Conservation (phyloP, 1,139 yeast species). For the Blastobotrys niveus region DNA sequence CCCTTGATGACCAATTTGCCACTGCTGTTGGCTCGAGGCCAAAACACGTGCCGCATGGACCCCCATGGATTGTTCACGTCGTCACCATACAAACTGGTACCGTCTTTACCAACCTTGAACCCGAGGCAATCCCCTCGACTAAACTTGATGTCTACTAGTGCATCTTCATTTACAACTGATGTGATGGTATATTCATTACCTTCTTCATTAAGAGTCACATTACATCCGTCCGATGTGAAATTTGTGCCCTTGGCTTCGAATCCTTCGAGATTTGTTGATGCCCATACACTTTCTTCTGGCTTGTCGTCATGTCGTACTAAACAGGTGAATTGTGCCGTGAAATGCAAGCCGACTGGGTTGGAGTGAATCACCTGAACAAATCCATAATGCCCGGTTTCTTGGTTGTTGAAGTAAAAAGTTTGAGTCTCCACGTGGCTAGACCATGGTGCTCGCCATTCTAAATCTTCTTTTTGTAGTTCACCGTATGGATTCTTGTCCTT, state of each 20-base stretch:
- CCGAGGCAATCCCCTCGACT: constrained; percentile 61
- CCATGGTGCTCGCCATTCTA: constrained; percentile 67
- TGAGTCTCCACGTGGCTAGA: constrained; percentile 93
- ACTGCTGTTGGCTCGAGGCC: constrained; percentile 77
- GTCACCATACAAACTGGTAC: constrained; percentile 72
- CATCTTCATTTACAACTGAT: constrained; percentile 61
- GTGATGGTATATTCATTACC: constrained; percentile 52
- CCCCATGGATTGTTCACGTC: constrained; percentile 90
- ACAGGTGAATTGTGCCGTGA: constrained; percentile 93
- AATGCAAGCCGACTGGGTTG: constrained; percentile 79
- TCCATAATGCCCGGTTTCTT: constrained; percentile 62
- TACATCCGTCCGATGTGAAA: constrained; percentile 60
- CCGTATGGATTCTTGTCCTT: constrained; percentile 47
- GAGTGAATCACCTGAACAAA: constrained; percentile 95
- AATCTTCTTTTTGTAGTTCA: constrained; percentile 56
- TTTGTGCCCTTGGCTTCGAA: constrained; percentile 71
- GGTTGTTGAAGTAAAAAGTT: constrained; percentile 74
- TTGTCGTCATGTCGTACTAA: constrained; percentile 56
- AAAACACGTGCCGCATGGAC: constrained; percentile 87
- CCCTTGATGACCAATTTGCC: constrained; percentile 52
- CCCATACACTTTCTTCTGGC: constrained; percentile 62
- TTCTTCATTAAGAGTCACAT: constrained; percentile 57
- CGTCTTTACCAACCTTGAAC: constrained; percentile 85
- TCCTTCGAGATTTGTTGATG: constrained; percentile 81
- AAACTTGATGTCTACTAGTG: constrained; percentile 66